phyloP scores from a whole-genome alignment of 805 yeast genomes.

The Saturnispora zaruensis region DNA sequence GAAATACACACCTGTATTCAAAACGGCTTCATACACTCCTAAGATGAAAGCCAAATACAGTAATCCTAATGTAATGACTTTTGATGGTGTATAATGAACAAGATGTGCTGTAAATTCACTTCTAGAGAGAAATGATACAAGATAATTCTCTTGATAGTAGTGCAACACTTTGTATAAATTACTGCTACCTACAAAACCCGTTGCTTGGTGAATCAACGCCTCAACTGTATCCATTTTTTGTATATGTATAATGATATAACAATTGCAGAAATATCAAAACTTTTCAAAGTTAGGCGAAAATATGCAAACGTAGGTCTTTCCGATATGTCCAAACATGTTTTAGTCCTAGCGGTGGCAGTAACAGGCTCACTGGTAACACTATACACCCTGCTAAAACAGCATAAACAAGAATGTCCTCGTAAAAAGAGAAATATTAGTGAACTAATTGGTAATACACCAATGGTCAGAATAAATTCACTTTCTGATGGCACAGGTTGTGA shows the following conservation, averaged over 20 bases:
- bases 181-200: neutral
- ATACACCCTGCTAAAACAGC: neutral
- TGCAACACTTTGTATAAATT: slow-evolving; percentile 3
- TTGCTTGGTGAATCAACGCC: neutral
- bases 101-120: slow-evolving; percentile 19
- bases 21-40: slow-evolving; percentile 19
- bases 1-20: slow-evolving; percentile 19
- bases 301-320: neutral
- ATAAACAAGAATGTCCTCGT: slow-evolving; percentile 8
- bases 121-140: slow-evolving; percentile 12
- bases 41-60: slow-evolving; percentile 19
- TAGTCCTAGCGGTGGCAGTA: slow-evolving; percentile 5
- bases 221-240: neutral
- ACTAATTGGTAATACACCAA: slow-evolving; percentile 84
- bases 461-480: slow-evolving; percentile 64
- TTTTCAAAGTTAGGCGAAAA: neutral
- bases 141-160: slow-evolving; percentile 10
- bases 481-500: slow-evolving; percentile 70
- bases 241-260: neutral
- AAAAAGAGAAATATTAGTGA: slow-evolving; percentile 30
- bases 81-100: slow-evolving; percentile 18
- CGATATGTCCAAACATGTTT: slow-evolving; percentile 10
- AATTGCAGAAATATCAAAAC: neutral
- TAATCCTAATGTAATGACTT: slow-evolving; percentile 21
- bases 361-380: slow-evolving; percentile 9